Evolutionary conservation across 805 yeast genomes (phyloP).

Genomic region (Yamadazyma nakazawae): DNA sequence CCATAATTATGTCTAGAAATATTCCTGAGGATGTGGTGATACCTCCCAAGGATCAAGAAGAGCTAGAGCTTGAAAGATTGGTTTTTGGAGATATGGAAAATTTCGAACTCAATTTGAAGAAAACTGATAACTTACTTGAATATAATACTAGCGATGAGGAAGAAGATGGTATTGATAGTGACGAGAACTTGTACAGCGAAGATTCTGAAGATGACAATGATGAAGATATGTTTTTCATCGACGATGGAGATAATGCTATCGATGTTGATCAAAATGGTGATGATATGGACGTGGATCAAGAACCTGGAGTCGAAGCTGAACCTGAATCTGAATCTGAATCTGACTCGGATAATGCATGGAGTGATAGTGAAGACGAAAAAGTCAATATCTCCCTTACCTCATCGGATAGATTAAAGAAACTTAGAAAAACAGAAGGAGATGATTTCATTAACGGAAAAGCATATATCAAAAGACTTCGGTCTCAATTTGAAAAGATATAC

Average conservation of each 20-base stretch:
- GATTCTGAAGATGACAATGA: constrained; percentile 31
- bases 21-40: constrained; percentile 19
- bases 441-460: constrained; percentile 52
- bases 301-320: neutral
- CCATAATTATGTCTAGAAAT: constrained; percentile 10
- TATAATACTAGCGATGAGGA: constrained; percentile 39
- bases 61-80: constrained; percentile 68
- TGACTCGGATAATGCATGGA: constrained; percentile 53
- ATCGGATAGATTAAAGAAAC: constrained; percentile 63
- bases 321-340: constrained; percentile 14
- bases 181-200: constrained; percentile 16
- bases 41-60: constrained; percentile 84
- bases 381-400: constrained; percentile 56
- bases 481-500: constrained; percentile 69
- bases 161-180: constrained; percentile 24
- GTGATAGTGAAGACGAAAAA: constrained; percentile 87
- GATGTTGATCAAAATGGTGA: constrained; percentile 6
- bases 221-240: constrained; percentile 35
- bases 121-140: constrained; percentile 55
- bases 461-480: constrained; percentile 60
- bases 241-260: neutral
- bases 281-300: constrained; percentile 18
- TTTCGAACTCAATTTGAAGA: constrained; percentile 61
- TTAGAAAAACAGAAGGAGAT: constrained; percentile 61
- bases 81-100: constrained; percentile 89